Evolutionary conservation across 371 early-diverging fungal genomes (phyloP).

Genomic region (Massospora cicadina): DNA sequence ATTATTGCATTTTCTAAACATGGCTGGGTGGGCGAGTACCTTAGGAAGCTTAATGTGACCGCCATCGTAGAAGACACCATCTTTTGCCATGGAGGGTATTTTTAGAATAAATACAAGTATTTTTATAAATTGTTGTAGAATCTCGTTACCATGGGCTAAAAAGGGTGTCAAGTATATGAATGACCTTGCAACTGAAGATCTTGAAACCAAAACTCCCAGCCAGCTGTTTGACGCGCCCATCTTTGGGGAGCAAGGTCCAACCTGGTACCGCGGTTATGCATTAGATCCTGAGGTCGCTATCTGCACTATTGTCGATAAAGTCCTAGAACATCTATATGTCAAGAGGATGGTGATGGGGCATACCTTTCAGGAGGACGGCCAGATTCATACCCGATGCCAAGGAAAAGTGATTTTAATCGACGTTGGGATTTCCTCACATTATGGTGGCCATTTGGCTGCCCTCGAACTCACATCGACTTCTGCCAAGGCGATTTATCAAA

Average conservation of each 20-base stretch:
- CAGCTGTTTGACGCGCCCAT: conserved; percentile 19
- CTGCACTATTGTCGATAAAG: conserved; percentile 28
- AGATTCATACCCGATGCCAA: conserved; percentile 38
- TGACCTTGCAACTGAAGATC: conserved; percentile 13
- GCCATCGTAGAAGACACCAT: conserved; percentile 37
- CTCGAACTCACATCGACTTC: conserved; percentile 9
- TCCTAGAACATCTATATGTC: conserved; percentile 32
- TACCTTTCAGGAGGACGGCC: conserved; percentile 42
- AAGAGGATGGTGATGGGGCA: conserved; percentile 64
- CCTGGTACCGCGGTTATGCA: conserved; percentile 51
- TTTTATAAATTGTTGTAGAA: conserved; percentile 10
- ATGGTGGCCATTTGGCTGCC: conserved; percentile 23
- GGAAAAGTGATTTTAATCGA: conserved; percentile 48
- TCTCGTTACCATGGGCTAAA: conserved; percentile 26
- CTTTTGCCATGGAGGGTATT: conserved; percentile 50
- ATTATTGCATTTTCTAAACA: conserved; percentile 29
- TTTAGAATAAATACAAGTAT: not conserved
- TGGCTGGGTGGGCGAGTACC: conserved; percentile 46
- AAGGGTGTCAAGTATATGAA: conserved; percentile 38
- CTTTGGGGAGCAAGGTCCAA: conserved; percentile 27
- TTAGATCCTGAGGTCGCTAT: conserved; percentile 25
- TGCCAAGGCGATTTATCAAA: not conserved
- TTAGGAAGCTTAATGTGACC: conserved; percentile 32
- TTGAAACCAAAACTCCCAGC: conserved; percentile 4
- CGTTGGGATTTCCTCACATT: conserved; percentile 47